A percentile compares a stretch with the other conserved stretches of the same genome.
These are phyloP conservation scores for Aspergillus cejpii DNA, from an alignment of 2,329 filamentous ascomycete species.

Conservation along the genomic window DNA sequence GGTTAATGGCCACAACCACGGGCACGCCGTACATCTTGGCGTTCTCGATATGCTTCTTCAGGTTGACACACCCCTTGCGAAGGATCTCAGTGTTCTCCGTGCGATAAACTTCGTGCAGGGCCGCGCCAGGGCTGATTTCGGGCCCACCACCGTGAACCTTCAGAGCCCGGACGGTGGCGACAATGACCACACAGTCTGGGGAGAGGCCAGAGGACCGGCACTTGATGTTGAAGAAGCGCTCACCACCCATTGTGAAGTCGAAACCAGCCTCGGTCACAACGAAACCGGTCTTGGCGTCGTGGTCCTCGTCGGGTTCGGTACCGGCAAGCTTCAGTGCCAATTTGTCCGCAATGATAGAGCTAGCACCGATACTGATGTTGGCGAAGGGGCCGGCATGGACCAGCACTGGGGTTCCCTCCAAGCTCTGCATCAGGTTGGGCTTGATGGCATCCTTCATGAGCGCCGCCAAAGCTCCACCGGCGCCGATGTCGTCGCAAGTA, in stretches of 20 bases:
- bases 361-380: slow-evolving; percentile 96
- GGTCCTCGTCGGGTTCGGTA: slow-evolving; percentile 84
- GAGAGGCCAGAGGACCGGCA: slow-evolving; percentile 88
- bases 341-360: slow-evolving; percentile 89
- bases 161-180: slow-evolving; percentile 88
- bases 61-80: slow-evolving; percentile 82
- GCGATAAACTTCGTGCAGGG: slow-evolving; percentile 81
- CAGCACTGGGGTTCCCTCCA: slow-evolving; percentile 95
- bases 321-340: slow-evolving; percentile 92
- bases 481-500: slow-evolving; percentile 92
- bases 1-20: slow-evolving; percentile 95
- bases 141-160: slow-evolving; percentile 97
- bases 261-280: slow-evolving; percentile 97
- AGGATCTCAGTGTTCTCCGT: slow-evolving; percentile 91
- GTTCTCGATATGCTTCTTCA: slow-evolving; percentile 91
- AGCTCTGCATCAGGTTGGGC: slow-evolving; percentile 96
- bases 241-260: slow-evolving; percentile 98
- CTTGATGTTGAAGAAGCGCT: slow-evolving; percentile 99
- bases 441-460: slow-evolving; percentile 98
- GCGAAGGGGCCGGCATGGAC: slow-evolving; percentile 97
- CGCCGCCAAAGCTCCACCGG: slow-evolving; percentile 82
- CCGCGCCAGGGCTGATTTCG: slow-evolving; percentile 79
- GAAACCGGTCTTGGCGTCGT: slow-evolving; percentile 75
- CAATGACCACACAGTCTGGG: slow-evolving; percentile 88
- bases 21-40: slow-evolving; percentile 84